Conservation (phyloP, 2,329 filamentous ascomycete genomes). For the Neobulgaria alba region DNA sequence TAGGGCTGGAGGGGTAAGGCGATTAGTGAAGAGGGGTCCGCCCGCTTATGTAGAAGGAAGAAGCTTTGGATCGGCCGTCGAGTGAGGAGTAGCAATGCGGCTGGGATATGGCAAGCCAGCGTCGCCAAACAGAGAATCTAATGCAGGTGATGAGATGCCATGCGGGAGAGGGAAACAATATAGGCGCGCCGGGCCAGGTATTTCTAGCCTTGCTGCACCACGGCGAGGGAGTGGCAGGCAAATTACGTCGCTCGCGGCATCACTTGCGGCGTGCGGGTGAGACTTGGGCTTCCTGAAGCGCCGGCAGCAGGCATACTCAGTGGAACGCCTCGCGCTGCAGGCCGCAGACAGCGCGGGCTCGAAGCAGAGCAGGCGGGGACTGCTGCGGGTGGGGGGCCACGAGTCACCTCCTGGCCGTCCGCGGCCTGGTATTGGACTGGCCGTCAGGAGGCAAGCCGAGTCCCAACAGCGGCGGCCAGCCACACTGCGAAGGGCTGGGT, state of each 20-base stretch:
- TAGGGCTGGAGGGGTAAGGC: conserved; percentile 1
- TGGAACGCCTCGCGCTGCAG: too few relatives aligned
- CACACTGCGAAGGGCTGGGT: background rate
- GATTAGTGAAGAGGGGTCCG: conserved; percentile 4
- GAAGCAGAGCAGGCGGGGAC: too few relatives aligned
- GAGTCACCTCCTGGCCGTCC: too few relatives aligned
- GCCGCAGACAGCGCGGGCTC: too few relatives aligned
- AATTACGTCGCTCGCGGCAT: conserved; percentile 1
- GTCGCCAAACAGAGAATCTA: conserved; percentile 12
- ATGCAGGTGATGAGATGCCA: conserved; percentile 23
- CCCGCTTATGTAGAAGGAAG: conserved; percentile 8
- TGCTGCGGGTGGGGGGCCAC: too few relatives aligned
- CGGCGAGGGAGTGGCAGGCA: conserved; percentile 6
- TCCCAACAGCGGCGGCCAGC: background rate
- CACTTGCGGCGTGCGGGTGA: background rate
- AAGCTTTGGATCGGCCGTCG: conserved; percentile 16
- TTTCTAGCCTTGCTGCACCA: conserved; percentile 21
- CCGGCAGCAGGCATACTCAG: background rate
- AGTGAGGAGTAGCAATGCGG: background rate
- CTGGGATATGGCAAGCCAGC: conserved; percentile 1
- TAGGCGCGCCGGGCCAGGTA: conserved; percentile 20
- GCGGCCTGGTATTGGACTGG: conserved; percentile 1
- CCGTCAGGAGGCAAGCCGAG: background rate
- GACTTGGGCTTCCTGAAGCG: background rate
- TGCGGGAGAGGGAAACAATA: conserved; percentile 19